phyloP scores from a whole-genome alignment of 23 red algal species.

The Pyropia haitanensis region DNA sequence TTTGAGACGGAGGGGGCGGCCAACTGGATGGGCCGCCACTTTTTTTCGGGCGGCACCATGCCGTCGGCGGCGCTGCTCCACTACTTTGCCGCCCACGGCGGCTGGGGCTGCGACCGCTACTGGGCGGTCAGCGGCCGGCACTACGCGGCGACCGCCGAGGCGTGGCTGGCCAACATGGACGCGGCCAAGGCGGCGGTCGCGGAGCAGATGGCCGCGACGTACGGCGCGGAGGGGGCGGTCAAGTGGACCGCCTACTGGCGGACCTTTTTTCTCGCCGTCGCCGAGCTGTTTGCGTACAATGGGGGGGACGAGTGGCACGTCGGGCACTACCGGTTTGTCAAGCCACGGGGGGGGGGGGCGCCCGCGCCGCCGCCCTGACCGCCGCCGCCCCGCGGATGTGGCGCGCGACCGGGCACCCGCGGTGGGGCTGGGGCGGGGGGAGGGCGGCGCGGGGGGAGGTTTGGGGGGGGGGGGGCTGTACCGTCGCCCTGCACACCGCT shows the following conservation, averaged over 20 bases:
- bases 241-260: slow-evolving; percentile 96
- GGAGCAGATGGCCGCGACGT: slow-evolving; percentile 39
- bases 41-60: slow-evolving; percentile 97
- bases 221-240: slow-evolving; percentile 41
- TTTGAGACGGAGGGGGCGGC: slow-evolving; percentile 83
- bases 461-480: too few species aligned
- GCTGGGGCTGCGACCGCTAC: slow-evolving; percentile 23
- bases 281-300: slow-evolving; percentile 87
- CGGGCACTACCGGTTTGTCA: slow-evolving; percentile 65
- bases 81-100: slow-evolving; percentile 72
- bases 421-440: too few species aligned
- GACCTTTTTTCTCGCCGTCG: slow-evolving; percentile 88
- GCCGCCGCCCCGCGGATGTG: too few species aligned
- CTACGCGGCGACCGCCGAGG: slow-evolving; percentile 88
- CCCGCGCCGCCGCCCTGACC: too few species aligned
- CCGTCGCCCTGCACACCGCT: too few species aligned
- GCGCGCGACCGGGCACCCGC: too few species aligned
- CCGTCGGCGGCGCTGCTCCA: slow-evolving; percentile 55
- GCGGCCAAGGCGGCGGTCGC: slow-evolving; percentile 25
- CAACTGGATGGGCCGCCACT: slow-evolving; percentile 97
- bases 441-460: too few species aligned
- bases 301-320: slow-evolving; percentile 90
- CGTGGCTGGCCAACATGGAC: slow-evolving; percentile 89
- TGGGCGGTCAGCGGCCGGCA: slow-evolving; percentile 93
- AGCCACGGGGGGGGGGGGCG: background rate